phyloP scores from a whole-genome alignment of 1,139 yeast genomes.

The Zygosaccharomyces sapae region DNA sequence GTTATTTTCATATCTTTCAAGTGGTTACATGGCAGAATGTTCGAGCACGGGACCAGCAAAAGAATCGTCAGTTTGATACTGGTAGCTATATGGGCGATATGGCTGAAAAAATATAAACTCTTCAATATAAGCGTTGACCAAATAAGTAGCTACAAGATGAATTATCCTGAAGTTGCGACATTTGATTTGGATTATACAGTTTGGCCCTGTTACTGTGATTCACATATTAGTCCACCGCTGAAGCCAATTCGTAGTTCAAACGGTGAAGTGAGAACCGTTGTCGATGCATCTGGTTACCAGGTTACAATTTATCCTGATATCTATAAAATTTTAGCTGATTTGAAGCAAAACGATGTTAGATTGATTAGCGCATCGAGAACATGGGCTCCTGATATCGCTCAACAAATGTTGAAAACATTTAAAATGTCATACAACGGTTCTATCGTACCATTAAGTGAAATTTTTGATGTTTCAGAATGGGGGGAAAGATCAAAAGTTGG shows the following conservation, averaged over 20 bases:
- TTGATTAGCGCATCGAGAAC: slow-evolving; percentile 60
- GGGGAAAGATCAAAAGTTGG: slow-evolving; percentile 54
- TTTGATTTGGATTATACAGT: slow-evolving; percentile 62
- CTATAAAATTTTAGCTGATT: slow-evolving; percentile 46
- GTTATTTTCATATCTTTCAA: too few species aligned
- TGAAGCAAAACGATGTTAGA: slow-evolving; percentile 41
- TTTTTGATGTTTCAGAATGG: slow-evolving; percentile 54
- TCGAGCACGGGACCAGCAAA: background rate
- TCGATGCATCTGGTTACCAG: slow-evolving; percentile 46
- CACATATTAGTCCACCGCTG: slow-evolving; percentile 50
- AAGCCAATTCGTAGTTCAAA: slow-evolving; percentile 27
- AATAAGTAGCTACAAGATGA: slow-evolving; percentile 3
- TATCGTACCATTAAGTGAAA: slow-evolving; percentile 23
- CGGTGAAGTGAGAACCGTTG: slow-evolving; percentile 34
- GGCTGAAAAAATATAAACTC: background rate
- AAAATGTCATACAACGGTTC: slow-evolving; percentile 40
- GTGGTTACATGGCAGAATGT: background rate
- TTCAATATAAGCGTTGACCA: background rate
- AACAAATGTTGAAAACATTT: slow-evolving; percentile 44
- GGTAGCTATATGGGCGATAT: background rate
- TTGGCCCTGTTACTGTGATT: slow-evolving; percentile 56
- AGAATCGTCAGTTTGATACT: background rate
- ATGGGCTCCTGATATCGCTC: slow-evolving; percentile 54
- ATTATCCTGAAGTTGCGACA: slow-evolving; percentile 55
- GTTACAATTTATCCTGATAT: slow-evolving; percentile 51